Evolutionary conservation across 768 basidiomycete species (phyloP).

Genomic region (Naematelia encephala): DNA sequence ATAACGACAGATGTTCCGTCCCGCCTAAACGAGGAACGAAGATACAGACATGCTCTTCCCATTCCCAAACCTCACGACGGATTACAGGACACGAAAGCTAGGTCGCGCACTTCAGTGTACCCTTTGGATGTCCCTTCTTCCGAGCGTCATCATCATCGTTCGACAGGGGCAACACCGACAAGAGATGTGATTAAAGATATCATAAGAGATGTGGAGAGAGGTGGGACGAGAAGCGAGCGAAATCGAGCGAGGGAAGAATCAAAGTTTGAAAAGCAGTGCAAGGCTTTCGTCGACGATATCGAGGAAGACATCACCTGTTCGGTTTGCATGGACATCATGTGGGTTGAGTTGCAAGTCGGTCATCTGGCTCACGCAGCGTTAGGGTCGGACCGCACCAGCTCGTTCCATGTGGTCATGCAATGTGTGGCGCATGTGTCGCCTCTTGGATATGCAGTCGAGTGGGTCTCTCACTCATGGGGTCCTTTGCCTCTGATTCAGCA

Average conservation of each 20-base stretch:
- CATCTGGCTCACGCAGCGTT: background rate
- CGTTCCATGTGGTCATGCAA: conserved; percentile 15
- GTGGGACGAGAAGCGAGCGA: background rate
- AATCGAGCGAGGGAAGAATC: background rate
- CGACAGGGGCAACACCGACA: background rate
- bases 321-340: conserved; percentile 8
- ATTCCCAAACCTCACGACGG: too few relatives aligned
- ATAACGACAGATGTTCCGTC: too few relatives aligned
- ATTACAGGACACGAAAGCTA: too few relatives aligned
- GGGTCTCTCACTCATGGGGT: background rate
- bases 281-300: background rate
- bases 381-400: conserved; percentile 22
- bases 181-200: background rate
- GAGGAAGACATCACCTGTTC: conserved; percentile 1
- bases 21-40: too few relatives aligned
- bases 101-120: too few relatives aligned
- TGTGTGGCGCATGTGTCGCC: conserved; percentile 15
- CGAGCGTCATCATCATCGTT: too few relatives aligned
- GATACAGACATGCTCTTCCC: too few relatives aligned
- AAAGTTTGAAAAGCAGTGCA: background rate
- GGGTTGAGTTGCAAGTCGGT: too few relatives aligned
- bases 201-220: background rate
- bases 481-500: background rate
- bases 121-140: too few relatives aligned
- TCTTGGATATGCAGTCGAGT: conserved; percentile 16